Evolutionary conservation across 1,284 basidiomycete genomes (phyloP).

Genomic region (Microbotryomycetes sp.): DNA sequence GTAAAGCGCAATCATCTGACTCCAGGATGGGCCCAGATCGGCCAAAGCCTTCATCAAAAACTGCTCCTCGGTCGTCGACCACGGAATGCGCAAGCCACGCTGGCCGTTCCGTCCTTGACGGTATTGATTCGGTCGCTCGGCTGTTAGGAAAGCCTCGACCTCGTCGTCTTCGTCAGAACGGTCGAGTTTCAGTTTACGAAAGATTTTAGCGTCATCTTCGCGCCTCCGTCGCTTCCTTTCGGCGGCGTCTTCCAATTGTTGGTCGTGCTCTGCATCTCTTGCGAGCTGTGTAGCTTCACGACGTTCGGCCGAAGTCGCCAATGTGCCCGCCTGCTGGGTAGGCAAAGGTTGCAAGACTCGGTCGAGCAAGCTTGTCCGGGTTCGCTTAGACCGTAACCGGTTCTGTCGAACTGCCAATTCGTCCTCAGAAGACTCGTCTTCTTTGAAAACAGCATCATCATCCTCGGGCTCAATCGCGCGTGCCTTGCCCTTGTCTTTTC

Average conservation of each 20-base stretch:
- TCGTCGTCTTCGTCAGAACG: neutral
- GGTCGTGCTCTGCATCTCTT: neutral
- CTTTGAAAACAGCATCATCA: neutral
- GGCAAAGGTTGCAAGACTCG: neutral
- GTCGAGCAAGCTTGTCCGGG: neutral
- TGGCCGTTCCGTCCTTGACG: neutral
- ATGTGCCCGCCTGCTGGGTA: neutral
- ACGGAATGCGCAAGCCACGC: neutral
- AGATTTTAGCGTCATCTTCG: neutral
- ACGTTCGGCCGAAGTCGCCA: neutral
- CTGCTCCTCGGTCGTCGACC: neutral
- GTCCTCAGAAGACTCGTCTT: neutral
- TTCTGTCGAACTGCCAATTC: neutral
- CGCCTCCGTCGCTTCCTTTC: neutral
- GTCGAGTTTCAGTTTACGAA: neutral
- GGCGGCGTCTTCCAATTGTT: neutral
- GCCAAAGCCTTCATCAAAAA: neutral
- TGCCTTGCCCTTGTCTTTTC: neutral
- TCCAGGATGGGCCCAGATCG: neutral
- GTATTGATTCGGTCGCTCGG: neutral
- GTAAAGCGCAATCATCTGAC: conserved; percentile 4
- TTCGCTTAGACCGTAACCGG: no score
- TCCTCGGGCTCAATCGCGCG: neutral
- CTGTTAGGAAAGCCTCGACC: neutral
- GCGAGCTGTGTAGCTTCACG: neutral